These are phyloP conservation scores for Nothopassalora personata DNA, from an alignment of 2,329 filamentous ascomycete species.

Conservation along the genomic window DNA sequence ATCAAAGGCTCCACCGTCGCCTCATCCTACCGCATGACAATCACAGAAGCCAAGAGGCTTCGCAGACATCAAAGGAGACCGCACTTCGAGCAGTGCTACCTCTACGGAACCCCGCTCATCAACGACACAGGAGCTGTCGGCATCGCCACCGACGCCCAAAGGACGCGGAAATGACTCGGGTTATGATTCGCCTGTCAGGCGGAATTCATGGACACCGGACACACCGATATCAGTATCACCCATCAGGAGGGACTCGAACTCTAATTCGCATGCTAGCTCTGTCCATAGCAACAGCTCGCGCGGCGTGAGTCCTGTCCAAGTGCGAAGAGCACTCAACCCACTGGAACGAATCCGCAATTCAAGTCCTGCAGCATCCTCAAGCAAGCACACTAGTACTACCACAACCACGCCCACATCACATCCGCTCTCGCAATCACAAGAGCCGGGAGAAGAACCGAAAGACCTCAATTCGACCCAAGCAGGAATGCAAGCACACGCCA, in stretches of 20 bases:
- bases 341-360: conserved; percentile 9
- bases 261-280: background rate
- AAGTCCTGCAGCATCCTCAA: background rate
- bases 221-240: conserved; percentile 12
- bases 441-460: background rate
- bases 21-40: conserved; percentile 20
- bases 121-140: conserved; percentile 18
- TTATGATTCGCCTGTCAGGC: conserved; percentile 10
- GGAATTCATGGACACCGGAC: conserved; percentile 9
- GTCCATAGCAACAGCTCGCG: background rate
- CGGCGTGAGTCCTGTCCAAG: conserved; percentile 10
- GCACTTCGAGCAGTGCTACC: conserved; percentile 3
- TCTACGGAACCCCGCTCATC: conserved; percentile 8
- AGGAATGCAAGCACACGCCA: background rate
- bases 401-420: background rate
- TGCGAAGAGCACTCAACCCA: conserved; percentile 5
- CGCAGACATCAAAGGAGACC: conserved; percentile 13
- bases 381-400: background rate
- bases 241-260: conserved; percentile 2
- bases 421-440: background rate
- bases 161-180: conserved; percentile 6
- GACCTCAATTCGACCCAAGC: background rate
- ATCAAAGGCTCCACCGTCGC: conserved; percentile 13
- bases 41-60: conserved; percentile 27
- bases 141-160: conserved; percentile 18